Evolutionary conservation across 176 grass and related monocot species (phyloP).

Genomic region (Musa beccarii): DNA sequence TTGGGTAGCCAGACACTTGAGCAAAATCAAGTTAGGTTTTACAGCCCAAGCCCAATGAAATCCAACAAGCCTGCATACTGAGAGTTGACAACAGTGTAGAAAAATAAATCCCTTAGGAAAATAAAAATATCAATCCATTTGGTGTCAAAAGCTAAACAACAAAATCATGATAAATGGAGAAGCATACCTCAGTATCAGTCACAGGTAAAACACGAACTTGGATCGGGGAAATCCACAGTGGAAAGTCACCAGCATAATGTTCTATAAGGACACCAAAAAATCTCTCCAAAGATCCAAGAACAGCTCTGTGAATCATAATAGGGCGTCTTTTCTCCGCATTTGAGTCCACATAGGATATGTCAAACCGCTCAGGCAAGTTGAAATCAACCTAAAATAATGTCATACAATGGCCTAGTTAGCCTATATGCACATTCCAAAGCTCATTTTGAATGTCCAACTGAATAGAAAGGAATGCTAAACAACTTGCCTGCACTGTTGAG

Average conservation of each 20-base stretch:
- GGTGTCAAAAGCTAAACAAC: background rate
- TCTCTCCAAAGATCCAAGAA: conserved; percentile 80
- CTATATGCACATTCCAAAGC: background rate
- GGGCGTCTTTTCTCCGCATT: conserved; percentile 65
- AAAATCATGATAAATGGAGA: conserved; percentile 14
- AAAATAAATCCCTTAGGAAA: background rate
- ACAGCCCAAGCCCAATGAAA: too few species aligned
- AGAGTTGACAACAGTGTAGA: too few species aligned
- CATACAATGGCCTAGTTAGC: background rate
- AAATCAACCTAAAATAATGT: conserved; percentile 66
- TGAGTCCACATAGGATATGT: conserved; percentile 85
- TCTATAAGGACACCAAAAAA: conserved; percentile 95
- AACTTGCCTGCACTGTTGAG: conserved; percentile 71
- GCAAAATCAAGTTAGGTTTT: too few species aligned
- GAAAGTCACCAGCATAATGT: conserved; percentile 95
- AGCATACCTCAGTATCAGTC: conserved; percentile 69
- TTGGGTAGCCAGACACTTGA: too few species aligned
- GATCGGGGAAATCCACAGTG: conserved; percentile 86
- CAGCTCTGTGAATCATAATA: conserved; percentile 96
- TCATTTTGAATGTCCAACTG: background rate
- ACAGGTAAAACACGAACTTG: conserved; percentile 85
- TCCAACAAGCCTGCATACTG: too few species aligned
- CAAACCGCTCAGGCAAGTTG: conserved; percentile 79
- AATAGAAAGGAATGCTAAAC: background rate
- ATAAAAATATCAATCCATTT: background rate